These are phyloP conservation scores for Tolypocladium endophyticum DNA, from an alignment of 2,329 filamentous ascomycete genomes.

Conservation along the genomic window DNA sequence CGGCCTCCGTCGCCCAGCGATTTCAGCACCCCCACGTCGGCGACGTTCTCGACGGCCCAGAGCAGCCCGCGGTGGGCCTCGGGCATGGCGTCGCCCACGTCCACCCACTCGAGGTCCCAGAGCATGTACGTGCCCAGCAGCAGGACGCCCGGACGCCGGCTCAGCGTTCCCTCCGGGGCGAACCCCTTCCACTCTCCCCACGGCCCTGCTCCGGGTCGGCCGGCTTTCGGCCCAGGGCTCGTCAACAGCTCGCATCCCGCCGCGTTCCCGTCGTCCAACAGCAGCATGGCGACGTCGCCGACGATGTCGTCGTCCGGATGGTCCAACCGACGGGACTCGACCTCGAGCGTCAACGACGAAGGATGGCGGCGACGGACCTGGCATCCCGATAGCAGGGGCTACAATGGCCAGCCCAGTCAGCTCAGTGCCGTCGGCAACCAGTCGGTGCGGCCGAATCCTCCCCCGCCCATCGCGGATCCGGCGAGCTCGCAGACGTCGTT, in stretches of 20 bases:
- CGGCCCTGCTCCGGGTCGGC: slow-evolving; percentile 42
- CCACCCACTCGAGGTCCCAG: slow-evolving; percentile 56
- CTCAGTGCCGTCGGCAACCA: slow-evolving; percentile 67
- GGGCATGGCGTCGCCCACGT: slow-evolving; percentile 60
- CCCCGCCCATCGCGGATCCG: slow-evolving; percentile 34
- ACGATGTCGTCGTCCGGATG: slow-evolving; percentile 53
- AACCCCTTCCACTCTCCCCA: slow-evolving; percentile 65
- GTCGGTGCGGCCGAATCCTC: slow-evolving; percentile 44
- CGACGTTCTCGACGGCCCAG: slow-evolving; percentile 67
- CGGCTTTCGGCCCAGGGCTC: slow-evolving; percentile 42
- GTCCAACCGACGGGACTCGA: slow-evolving; percentile 52
- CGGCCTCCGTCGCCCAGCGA: slow-evolving; percentile 60
- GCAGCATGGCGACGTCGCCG: slow-evolving; percentile 53
- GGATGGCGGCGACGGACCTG: slow-evolving; percentile 79
- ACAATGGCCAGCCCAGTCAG: slow-evolving; percentile 56
- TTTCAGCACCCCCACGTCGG: slow-evolving; percentile 73
- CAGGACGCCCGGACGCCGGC: slow-evolving; percentile 58
- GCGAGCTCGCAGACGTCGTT: slow-evolving; percentile 46
- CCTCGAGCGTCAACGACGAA: slow-evolving; percentile 53
- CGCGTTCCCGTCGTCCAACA: slow-evolving; percentile 45
- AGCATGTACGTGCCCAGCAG: slow-evolving; percentile 59
- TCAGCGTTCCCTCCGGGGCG: slow-evolving; percentile 70
- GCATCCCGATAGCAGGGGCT: slow-evolving; percentile 69
- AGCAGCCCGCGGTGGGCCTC: slow-evolving; percentile 68
- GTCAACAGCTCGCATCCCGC: slow-evolving; percentile 43